These are phyloP conservation scores for Globisporangium middletonii DNA, from an alignment of 352 stramenopile species.

Conservation along the genomic window DNA sequence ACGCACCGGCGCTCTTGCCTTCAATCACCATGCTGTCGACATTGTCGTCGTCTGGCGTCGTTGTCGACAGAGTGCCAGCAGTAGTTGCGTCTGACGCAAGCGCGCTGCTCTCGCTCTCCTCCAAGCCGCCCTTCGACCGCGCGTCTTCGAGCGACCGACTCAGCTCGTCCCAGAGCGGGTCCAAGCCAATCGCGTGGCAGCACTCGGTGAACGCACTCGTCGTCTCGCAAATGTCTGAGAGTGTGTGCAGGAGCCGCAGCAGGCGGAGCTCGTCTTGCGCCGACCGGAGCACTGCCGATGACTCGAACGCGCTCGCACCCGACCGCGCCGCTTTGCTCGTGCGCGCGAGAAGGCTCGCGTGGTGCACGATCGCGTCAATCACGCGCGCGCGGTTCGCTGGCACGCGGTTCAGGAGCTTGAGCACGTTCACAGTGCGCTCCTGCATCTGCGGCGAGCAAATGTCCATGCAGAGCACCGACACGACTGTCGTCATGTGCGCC, in stretches of 20 bases:
- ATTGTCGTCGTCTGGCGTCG: conserved; percentile 45
- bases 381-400: conserved; percentile 50
- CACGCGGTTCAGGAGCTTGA: conserved; percentile 75
- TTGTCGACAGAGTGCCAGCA: not conserved
- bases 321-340: conserved; percentile 13
- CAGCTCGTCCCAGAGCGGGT: conserved; percentile 72
- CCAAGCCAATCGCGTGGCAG: conserved; percentile 59
- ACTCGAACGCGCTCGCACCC: conserved; percentile 33
- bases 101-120: conserved; percentile 42
- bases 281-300: conserved; percentile 69
- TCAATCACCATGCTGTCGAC: conserved; percentile 77
- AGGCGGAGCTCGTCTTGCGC: conserved; percentile 93
- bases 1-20: conserved; percentile 83
- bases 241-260: conserved; percentile 93
- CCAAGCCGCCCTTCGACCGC: conserved; percentile 55
- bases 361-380: conserved; percentile 58
- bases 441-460: conserved; percentile 80
- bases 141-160: conserved; percentile 73
- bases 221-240: conserved; percentile 82
- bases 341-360: conserved; percentile 43
- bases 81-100: not conserved
- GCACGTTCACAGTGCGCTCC: conserved; percentile 66
- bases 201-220: conserved; percentile 68
- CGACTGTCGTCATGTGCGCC: conserved; percentile 44
- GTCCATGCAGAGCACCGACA: conserved; percentile 72